A percentile compares a stretch with the other conserved stretches of the same genome.
Conservation (phyloP, 805 yeast genomes). For the Candida khao-thaluensis region DNA sequence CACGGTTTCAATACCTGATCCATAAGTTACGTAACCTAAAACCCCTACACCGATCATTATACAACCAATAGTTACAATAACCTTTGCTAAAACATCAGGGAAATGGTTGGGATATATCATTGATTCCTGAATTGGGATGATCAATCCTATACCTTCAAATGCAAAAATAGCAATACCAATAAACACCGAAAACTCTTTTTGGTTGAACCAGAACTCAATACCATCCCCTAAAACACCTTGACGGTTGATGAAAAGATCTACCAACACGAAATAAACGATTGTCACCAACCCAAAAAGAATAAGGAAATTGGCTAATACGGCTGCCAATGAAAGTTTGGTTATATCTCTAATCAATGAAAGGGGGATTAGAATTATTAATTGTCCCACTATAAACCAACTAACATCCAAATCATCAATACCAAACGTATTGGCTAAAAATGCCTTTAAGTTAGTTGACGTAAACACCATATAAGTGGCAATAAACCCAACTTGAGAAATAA, state of each 20-base stretch:
- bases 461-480: constrained; percentile 80
- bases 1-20: constrained; percentile 62
- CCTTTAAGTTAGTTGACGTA: constrained; percentile 68
- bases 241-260: constrained; percentile 46
- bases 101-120: constrained; percentile 75
- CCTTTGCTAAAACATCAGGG: constrained; percentile 61
- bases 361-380: constrained; percentile 61
- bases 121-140: constrained; percentile 79
- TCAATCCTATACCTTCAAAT: constrained; percentile 83
- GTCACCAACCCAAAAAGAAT: constrained; percentile 65
- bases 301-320: constrained; percentile 68
- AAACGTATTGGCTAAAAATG: constrained; percentile 57
- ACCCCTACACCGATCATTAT: constrained; percentile 64
- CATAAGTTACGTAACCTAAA: constrained; percentile 70
- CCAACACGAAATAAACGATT: constrained; percentile 54
- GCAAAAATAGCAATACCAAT: constrained; percentile 85
- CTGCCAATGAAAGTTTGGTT: constrained; percentile 69
- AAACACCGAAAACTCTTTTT: constrained; percentile 62
- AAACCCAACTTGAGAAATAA: constrained; percentile 74
- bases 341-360: constrained; percentile 73
- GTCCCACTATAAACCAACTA: constrained; percentile 51
- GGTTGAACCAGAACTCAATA: constrained; percentile 51
- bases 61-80: constrained; percentile 59
- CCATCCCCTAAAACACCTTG: constrained; percentile 47
- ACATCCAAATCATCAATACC: constrained; percentile 38